Evolutionary conservation across 2,329 filamentous ascomycete species (phyloP).

Genomic region (Scedosporium apiospermum): DNA sequence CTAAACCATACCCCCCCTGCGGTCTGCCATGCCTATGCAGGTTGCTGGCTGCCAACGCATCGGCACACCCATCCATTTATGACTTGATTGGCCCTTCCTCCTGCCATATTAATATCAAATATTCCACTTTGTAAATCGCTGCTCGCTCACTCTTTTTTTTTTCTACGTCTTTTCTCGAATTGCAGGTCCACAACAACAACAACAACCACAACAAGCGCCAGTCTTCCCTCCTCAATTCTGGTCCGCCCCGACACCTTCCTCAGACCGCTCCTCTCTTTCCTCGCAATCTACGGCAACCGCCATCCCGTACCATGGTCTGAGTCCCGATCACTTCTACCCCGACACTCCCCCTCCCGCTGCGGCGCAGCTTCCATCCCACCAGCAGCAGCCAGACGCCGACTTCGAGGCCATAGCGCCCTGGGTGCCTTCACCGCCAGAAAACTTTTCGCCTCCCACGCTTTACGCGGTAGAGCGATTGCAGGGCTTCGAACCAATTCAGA

Average conservation of each 20-base stretch:
- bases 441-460: background rate
- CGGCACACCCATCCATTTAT: background rate
- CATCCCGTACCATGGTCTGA: conserved; percentile 2
- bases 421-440: conserved; percentile 3
- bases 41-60: background rate
- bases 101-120: background rate
- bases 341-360: background rate
- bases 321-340: conserved; percentile 6
- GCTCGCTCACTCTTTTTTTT: background rate
- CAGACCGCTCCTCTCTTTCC: background rate
- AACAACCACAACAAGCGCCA: background rate
- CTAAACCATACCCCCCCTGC: background rate
- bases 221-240: conserved; percentile 5
- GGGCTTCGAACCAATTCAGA: background rate
- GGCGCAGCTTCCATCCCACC: background rate
- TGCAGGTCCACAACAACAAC: background rate
- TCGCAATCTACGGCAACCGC: background rate
- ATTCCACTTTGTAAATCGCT: background rate
- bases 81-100: background rate
- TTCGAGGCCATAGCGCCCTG: background rate
- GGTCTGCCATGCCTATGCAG: background rate
- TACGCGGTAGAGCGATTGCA: background rate
- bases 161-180: background rate
- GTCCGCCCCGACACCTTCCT: conserved; percentile 4
- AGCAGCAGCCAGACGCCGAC: background rate